These are phyloP conservation scores for Abrus precatorius DNA, from an alignment of 306 rosid genomes.

Conservation along the genomic window DNA sequence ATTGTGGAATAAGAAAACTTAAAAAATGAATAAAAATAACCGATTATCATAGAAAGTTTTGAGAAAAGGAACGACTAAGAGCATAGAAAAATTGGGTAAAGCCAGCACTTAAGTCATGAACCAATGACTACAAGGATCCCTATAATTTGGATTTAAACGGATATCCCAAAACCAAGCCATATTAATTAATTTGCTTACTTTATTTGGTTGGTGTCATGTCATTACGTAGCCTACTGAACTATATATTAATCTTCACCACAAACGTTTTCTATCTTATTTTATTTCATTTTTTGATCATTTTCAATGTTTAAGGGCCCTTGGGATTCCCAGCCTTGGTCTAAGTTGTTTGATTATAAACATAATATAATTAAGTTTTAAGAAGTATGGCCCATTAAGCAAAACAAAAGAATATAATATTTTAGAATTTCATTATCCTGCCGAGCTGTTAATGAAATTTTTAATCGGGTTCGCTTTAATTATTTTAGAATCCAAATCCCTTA, in stretches of 20 bases:
- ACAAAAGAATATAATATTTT: neutral
- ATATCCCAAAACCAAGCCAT: neutral
- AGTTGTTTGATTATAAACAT: neutral
- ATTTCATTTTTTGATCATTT: neutral
- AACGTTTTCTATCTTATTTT: neutral
- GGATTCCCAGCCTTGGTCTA: slow-evolving; percentile 1
- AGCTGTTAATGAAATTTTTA: neutral
- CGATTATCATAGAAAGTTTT: neutral
- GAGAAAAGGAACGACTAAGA: neutral
- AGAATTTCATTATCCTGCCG: neutral
- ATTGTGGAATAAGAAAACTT: neutral
- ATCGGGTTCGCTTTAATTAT: neutral
- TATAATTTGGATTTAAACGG: neutral
- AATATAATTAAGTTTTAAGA: neutral
- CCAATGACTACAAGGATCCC: neutral
- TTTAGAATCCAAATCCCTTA: neutral
- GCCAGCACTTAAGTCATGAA: neutral
- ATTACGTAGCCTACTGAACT: neutral
- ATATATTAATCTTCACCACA: slow-evolving; percentile 2
- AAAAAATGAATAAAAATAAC: neutral
- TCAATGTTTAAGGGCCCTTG: neutral
- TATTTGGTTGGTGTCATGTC: slow-evolving; percentile 2
- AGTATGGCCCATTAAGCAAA: slow-evolving; percentile 21
- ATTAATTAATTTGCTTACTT: neutral
- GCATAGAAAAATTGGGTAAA: neutral